Percentiles rank a stretch among this genome's conserved stretches.
These are phyloP conservation scores for Macrocybe gigantea DNA, from an alignment of 768 basidiomycete species.

Conservation along the genomic window DNA sequence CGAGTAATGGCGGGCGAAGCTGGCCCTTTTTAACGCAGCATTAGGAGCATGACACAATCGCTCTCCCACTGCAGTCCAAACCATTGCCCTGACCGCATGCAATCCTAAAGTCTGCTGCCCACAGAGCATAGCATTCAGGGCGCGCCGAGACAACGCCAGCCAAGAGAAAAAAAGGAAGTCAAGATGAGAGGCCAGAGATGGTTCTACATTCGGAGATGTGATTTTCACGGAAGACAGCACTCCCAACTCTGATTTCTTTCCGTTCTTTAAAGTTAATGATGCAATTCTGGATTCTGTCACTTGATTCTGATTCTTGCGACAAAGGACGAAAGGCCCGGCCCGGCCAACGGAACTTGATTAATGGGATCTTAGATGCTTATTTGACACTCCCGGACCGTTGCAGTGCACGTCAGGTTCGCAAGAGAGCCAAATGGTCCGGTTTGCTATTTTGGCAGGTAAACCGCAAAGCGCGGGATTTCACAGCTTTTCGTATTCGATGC, in stretches of 20 bases:
- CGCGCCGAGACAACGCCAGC: constrained; percentile 13
- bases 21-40: constrained; percentile 35
- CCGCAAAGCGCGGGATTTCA: neutral
- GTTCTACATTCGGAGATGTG: too few species aligned
- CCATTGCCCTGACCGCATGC: constrained; percentile 39
- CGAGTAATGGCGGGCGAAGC: constrained; percentile 14
- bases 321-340: too few species aligned
- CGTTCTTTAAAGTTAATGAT: too few species aligned
- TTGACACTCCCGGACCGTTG: constrained; percentile 3
- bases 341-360: constrained; percentile 2
- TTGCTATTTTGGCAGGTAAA: too few species aligned
- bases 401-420: neutral
- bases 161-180: constrained; percentile 1
- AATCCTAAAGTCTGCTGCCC: constrained; percentile 43
- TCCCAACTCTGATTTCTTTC: too few species aligned
- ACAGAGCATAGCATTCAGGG: constrained; percentile 33
- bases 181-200: too few species aligned
- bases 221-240: too few species aligned
- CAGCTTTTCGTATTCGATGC: constrained; percentile 10
- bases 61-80: constrained; percentile 22
- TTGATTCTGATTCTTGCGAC: too few species aligned
- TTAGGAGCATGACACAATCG: constrained; percentile 35
- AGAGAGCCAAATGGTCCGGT: too few species aligned
- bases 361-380: neutral
- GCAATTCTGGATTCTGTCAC: too few species aligned